Conservation (phyloP, 1,139 yeast genomes). For the Yamadazyma conglobata region DNA sequence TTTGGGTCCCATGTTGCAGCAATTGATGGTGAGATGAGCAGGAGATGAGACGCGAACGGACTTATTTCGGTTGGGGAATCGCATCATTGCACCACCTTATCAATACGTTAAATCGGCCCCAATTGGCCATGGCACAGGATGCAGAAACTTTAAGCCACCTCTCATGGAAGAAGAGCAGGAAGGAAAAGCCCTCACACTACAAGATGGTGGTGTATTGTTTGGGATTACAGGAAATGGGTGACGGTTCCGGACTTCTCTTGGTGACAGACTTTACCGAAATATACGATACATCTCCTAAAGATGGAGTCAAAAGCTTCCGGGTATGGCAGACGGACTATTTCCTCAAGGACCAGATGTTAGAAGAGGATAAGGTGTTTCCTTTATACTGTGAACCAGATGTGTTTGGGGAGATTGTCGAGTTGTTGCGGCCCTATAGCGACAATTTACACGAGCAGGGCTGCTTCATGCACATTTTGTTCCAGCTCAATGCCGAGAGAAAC, state of each 20-base stretch:
- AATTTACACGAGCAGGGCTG: not conserved
- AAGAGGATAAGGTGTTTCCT: slow-evolving; percentile 3
- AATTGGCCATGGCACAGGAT: too few relatives aligned
- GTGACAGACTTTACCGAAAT: slow-evolving; percentile 7
- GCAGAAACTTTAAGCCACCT: too few relatives aligned
- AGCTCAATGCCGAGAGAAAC: too few relatives aligned
- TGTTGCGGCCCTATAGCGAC: not conserved
- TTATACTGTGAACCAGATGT: slow-evolving; percentile 2
- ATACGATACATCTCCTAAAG: not conserved
- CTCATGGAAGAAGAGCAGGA: too few relatives aligned
- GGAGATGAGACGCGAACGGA: slow-evolving; percentile 1
- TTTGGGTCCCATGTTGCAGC: slow-evolving; percentile 17
- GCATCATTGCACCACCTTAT: too few relatives aligned
- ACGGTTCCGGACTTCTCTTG: slow-evolving; percentile 4
- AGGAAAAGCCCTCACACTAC: too few relatives aligned
- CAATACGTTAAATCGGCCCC: too few relatives aligned
- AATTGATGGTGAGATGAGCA: not conserved
- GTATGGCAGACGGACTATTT: slow-evolving; percentile 3
- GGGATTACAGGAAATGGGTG: slow-evolving; percentile 2
- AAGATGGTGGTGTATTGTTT: slow-evolving; percentile 4
- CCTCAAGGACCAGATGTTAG: slow-evolving; percentile 2
- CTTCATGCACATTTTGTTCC: not conserved
- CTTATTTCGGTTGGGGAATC: too few relatives aligned
- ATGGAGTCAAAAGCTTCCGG: not conserved
- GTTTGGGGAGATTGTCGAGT: not conserved